Evolutionary conservation across 169 alveolate species (phyloP).

Genomic region (Plasmodium vivax): DNA sequence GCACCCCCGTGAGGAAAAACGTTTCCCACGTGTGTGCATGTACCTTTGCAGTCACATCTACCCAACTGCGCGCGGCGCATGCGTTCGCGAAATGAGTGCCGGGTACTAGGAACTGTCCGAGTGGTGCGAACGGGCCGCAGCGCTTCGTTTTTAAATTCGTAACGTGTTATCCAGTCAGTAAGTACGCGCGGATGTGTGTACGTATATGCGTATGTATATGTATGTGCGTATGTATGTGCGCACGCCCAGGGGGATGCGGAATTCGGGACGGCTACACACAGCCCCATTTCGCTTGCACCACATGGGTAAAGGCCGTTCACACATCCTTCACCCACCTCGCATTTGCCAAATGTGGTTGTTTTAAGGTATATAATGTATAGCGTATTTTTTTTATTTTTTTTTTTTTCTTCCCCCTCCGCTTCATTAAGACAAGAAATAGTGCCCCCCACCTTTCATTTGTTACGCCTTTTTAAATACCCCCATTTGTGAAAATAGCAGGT

Average conservation of each 20-base stretch:
- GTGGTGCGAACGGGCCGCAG: neutral
- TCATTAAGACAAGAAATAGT: neutral
- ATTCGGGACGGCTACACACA: neutral
- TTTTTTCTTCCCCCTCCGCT: neutral
- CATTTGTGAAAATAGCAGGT: neutral
- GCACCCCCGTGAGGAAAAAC: neutral
- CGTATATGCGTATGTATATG: too few relatives aligned
- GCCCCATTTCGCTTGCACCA: neutral
- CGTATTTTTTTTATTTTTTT: neutral
- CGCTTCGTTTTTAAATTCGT: neutral
- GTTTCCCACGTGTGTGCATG: neutral
- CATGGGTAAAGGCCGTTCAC: neutral
- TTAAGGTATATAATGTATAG: neutral
- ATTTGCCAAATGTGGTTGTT: constrained; percentile 1
- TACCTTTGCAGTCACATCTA: neutral
- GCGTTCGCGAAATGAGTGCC: neutral
- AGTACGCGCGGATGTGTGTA: neutral
- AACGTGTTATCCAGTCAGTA: neutral
- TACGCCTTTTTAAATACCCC: neutral
- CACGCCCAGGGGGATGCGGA: neutral
- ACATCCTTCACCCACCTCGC: neutral
- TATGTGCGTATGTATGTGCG: neutral
- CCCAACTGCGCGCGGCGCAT: neutral
- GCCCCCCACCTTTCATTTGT: neutral
- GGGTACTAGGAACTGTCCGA: neutral